phyloP scores from a whole-genome alignment of 2,329 filamentous ascomycete species.

The Cladobotryum protrusum region DNA sequence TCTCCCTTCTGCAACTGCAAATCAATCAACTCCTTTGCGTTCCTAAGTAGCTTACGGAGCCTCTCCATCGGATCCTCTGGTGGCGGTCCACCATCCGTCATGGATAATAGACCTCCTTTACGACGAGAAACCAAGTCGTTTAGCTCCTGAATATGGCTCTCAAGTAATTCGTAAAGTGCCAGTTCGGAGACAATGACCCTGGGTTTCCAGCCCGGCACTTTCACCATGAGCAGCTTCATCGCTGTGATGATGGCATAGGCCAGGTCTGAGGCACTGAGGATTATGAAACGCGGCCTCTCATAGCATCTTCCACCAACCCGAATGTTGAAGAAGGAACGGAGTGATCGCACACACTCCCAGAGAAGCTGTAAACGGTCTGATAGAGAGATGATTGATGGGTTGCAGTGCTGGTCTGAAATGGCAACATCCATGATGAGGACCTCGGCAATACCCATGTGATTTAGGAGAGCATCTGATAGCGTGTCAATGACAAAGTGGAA shows the following conservation, averaged over 20 bases:
- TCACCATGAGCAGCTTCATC: conserved; percentile 41
- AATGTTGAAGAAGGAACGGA: conserved; percentile 34
- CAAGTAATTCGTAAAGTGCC: conserved; percentile 21
- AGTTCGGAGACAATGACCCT: conserved; percentile 31
- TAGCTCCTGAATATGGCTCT: conserved; percentile 25
- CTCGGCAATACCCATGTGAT: conserved; percentile 39
- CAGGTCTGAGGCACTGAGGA: conserved; percentile 41
- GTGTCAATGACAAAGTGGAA: too few relatives aligned
- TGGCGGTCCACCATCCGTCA: conserved; percentile 3
- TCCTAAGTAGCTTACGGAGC: conserved; percentile 25
- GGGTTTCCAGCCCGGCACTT: conserved; percentile 41
- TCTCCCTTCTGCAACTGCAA: conserved; percentile 19
- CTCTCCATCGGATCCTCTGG: conserved; percentile 28
- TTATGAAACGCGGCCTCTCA: conserved; percentile 35
- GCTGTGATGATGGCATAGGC: conserved; percentile 40
- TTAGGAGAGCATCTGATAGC: conserved; percentile 30
- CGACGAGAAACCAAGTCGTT: conserved; percentile 24
- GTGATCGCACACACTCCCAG: conserved; percentile 37
- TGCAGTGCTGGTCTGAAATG: conserved; percentile 33
- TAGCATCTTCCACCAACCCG: conserved; percentile 27
- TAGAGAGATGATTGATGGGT: conserved; percentile 24
- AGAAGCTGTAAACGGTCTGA: conserved; percentile 39
- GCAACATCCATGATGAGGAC: conserved; percentile 42
- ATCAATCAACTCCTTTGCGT: conserved; percentile 24
- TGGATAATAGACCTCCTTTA: conserved; percentile 19